Conservation (phyloP, 371 early-diverging fungal species). For the Mucor ambiguus region DNA sequence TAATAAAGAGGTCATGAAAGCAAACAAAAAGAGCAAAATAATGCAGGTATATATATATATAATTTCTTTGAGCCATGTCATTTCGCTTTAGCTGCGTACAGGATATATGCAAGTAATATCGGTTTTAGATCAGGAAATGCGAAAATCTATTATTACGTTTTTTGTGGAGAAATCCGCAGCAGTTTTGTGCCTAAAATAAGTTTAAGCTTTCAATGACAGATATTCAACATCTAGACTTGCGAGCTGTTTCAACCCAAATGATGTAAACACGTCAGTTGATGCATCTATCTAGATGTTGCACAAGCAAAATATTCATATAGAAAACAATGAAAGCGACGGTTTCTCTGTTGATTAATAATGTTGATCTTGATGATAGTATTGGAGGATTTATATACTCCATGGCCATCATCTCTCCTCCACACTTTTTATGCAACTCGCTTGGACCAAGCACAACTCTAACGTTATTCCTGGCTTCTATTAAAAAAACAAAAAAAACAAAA, state of each 20-base stretch:
- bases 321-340: not conserved
- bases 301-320: not conserved
- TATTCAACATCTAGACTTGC: not conserved
- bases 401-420: not conserved
- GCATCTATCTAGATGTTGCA: not conserved
- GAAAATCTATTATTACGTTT: not conserved
- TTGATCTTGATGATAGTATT: not conserved
- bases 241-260: not conserved
- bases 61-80: not conserved
- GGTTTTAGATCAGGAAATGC: not conserved
- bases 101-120: not conserved
- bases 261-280: not conserved
- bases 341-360: not conserved
- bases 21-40: not conserved
- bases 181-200: not conserved
- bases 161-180: not conserved
- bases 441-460: not conserved
- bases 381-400: not conserved
- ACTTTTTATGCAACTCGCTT: not conserved
- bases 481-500: not conserved
- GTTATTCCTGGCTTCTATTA: not conserved
- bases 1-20: not conserved
- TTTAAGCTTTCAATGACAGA: not conserved
- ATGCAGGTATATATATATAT: not conserved
- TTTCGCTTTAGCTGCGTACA: not conserved